These are phyloP conservation scores for Komagataella phaffii DNA, from an alignment of 805 yeast species.

Conservation along the genomic window DNA sequence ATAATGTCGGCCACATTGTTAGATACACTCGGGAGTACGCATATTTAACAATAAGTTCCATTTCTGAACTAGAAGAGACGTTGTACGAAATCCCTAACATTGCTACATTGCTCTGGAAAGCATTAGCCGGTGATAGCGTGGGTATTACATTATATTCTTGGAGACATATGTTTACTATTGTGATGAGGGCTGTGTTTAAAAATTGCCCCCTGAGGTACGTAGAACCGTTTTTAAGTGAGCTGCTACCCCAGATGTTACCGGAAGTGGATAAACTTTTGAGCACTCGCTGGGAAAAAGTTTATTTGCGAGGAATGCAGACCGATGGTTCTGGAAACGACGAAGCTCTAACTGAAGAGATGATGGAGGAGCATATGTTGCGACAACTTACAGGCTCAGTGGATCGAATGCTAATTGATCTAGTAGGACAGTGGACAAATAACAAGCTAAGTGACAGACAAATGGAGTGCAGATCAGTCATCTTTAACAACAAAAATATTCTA, in stretches of 20 bases:
- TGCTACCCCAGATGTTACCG: constrained; percentile 63
- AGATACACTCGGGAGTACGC: constrained; percentile 95
- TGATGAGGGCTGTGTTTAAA: constrained; percentile 73
- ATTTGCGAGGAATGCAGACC: constrained; percentile 39
- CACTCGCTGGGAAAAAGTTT: constrained; percentile 64
- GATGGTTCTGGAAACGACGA: constrained; percentile 37
- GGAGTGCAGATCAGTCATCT: constrained; percentile 52
- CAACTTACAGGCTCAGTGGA: constrained; percentile 90
- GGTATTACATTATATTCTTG: constrained; percentile 93
- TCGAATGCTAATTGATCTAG: constrained; percentile 72
- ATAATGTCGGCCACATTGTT: constrained; percentile 90
- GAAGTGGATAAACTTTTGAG: constrained; percentile 66
- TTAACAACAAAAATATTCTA: constrained; percentile 49
- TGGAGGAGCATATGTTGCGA: constrained; percentile 89
- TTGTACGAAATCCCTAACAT: constrained; percentile 76
- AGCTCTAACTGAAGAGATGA: constrained; percentile 91
- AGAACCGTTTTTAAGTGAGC: constrained; percentile 55
- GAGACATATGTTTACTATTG: constrained; percentile 91
- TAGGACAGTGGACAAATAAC: constrained; percentile 54
- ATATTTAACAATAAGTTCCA: constrained; percentile 76
- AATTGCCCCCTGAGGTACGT: constrained; percentile 73
- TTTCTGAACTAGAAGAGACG: constrained; percentile 81
- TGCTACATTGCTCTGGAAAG: constrained; percentile 66
- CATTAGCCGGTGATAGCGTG: constrained; percentile 71
- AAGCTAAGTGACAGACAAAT: constrained; percentile 43